Evolutionary conservation across 2,329 filamentous ascomycete genomes (phyloP).

Genomic region (Juglanconis sp.): DNA sequence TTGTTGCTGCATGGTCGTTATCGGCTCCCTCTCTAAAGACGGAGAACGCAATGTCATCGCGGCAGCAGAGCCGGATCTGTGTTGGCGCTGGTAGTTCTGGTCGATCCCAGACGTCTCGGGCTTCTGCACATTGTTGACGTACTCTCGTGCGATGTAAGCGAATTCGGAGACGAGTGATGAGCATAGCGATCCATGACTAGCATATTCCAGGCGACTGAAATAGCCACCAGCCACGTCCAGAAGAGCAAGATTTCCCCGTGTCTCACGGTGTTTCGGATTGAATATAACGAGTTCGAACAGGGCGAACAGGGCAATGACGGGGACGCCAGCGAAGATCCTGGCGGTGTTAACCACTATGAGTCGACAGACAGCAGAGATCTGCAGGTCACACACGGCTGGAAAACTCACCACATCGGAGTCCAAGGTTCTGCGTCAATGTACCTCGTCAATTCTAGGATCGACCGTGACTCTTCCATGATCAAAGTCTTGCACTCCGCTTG

Average conservation of each 20-base stretch:
- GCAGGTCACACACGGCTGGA: too few relatives aligned
- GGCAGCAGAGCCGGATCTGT: not conserved
- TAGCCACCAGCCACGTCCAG: slow-evolving; percentile 40
- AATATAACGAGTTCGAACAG: slow-evolving; percentile 40
- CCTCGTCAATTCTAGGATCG: slow-evolving; percentile 27
- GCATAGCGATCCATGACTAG: slow-evolving; percentile 33
- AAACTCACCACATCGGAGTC: slow-evolving; percentile 26
- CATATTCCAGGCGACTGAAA: slow-evolving; percentile 40
- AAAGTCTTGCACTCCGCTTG: slow-evolving; percentile 20
- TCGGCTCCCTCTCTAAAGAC: not conserved
- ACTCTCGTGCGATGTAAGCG: slow-evolving; percentile 39
- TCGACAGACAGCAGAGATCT: not conserved
- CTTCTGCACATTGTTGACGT: slow-evolving; percentile 27
- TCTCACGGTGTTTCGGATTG: slow-evolving; percentile 33
- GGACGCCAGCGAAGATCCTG: slow-evolving; percentile 33
- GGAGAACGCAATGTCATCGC: not conserved
- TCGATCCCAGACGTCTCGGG: not conserved
- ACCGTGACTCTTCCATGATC: slow-evolving; percentile 23
- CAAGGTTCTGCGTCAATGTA: slow-evolving; percentile 29
- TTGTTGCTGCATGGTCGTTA: not conserved
- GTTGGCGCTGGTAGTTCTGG: not conserved
- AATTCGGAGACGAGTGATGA: slow-evolving; percentile 37
- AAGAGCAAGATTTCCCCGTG: slow-evolving; percentile 33
- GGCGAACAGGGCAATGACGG: slow-evolving; percentile 36
- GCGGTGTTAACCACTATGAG: not conserved